Conservation (phyloP, 148 eudicot species). For the Gaultheria prostrata region DNA sequence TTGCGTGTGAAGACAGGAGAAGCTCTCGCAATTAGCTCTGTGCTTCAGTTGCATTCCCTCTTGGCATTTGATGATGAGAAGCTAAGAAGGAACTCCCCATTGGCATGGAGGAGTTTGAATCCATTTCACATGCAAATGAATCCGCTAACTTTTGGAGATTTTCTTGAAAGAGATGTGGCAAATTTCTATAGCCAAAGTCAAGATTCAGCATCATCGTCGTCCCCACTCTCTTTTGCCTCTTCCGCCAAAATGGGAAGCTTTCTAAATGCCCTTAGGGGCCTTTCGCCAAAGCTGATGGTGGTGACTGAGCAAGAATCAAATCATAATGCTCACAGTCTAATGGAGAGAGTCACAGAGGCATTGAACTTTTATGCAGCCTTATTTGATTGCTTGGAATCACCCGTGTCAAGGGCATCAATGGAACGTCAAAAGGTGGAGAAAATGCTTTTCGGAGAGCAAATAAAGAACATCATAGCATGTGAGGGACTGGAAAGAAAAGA, state of each 20-base stretch:
- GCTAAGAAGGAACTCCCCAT: conserved; percentile 13
- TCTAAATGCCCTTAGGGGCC: conserved; percentile 42
- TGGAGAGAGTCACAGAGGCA: conserved; percentile 61
- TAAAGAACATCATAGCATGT: conserved; percentile 66
- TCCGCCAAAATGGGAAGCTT: conserved; percentile 38
- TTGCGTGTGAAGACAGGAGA: conserved; percentile 74
- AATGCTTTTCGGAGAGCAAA: conserved; percentile 66
- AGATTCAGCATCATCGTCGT: conserved; percentile 44
- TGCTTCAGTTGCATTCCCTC: conserved; percentile 58
- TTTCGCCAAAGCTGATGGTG: conserved; percentile 70
- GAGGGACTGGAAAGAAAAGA: conserved; percentile 61
- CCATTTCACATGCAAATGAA: conserved; percentile 15
- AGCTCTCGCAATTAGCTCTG: conserved; percentile 66
- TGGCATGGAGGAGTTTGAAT: conserved; percentile 5
- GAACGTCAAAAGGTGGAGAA: conserved; percentile 71
- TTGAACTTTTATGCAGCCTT: conserved; percentile 64
- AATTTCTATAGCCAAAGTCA: conserved; percentile 31
- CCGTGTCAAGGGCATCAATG: conserved; percentile 33
- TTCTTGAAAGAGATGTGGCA: conserved; percentile 31
- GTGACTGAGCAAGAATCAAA: conserved; percentile 76
- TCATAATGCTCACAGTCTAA: conserved; percentile 46
- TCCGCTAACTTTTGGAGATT: conserved; percentile 36
- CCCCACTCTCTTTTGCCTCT: conserved; percentile 28
- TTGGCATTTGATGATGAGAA: conserved; percentile 51
- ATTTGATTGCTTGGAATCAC: conserved; percentile 65